Percentiles rank a stretch among this genome's conserved stretches.
These are phyloP conservation scores for Imleria badia DNA, from an alignment of 768 basidiomycete genomes.

Conservation along the genomic window DNA sequence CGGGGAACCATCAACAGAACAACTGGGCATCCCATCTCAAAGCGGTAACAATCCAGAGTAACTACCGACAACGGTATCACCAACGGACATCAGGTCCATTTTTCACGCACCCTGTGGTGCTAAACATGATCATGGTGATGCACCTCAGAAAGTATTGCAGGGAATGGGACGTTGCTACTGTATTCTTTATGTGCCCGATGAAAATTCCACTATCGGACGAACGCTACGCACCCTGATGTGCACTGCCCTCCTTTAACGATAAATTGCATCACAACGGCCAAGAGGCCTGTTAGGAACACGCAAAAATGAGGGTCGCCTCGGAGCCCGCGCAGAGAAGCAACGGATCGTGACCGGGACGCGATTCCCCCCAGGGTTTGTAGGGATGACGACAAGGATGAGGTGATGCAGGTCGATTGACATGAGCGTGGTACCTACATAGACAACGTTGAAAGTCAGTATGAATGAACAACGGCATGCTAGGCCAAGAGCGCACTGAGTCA, in stretches of 20 bases:
- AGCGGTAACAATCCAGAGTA: background rate
- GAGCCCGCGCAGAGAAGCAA: conserved; percentile 30
- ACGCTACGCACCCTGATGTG: conserved; percentile 3
- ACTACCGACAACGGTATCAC: background rate
- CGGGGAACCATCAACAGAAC: conserved; percentile 1
- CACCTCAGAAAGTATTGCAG: background rate
- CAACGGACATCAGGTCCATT: background rate
- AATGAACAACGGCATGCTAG: conserved; percentile 11
- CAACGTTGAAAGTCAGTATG: conserved; percentile 11
- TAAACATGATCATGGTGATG: background rate
- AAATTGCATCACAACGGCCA: conserved; percentile 27
- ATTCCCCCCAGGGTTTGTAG: background rate
- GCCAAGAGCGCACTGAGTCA: background rate
- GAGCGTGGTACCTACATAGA: conserved; percentile 11
- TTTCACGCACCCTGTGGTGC: background rate
- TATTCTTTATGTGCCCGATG: conserved; percentile 12
- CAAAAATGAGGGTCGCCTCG: conserved; percentile 26
- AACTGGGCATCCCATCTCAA: conserved; percentile 10
- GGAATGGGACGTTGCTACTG: conserved; percentile 1
- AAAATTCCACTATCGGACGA: background rate
- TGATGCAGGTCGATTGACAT: conserved; percentile 21
- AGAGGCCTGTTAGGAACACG: conserved; percentile 26
- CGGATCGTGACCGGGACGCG: background rate
- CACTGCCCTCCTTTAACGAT: conserved; percentile 21
- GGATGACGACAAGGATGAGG: conserved; percentile 24